These are phyloP conservation scores for Suillus tomentosus DNA, from an alignment of 768 basidiomycete species.

Conservation along the genomic window DNA sequence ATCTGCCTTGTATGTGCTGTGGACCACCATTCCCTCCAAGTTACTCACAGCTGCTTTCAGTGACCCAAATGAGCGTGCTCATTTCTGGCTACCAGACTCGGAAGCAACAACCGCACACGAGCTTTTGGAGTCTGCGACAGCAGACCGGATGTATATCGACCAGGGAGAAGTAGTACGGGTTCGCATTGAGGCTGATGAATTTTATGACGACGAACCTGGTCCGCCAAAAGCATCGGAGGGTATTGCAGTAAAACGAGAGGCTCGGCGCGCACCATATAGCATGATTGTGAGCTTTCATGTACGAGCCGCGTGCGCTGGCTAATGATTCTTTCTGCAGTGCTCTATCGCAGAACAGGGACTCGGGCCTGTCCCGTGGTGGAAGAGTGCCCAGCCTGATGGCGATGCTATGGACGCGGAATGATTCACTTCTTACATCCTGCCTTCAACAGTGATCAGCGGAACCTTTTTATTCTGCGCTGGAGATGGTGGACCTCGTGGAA, in stretches of 20 bases:
- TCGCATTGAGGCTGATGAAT: slow-evolving; percentile 80
- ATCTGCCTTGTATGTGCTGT: slow-evolving; percentile 64
- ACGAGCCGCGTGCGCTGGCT: not conserved
- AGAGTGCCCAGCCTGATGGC: slow-evolving; percentile 44
- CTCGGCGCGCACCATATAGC: slow-evolving; percentile 62
- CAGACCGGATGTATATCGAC: slow-evolving; percentile 81
- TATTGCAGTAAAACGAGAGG: slow-evolving; percentile 54
- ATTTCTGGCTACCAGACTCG: slow-evolving; percentile 79
- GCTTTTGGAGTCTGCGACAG: slow-evolving; percentile 66
- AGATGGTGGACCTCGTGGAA: no score
- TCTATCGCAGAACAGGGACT: slow-evolving; percentile 84
- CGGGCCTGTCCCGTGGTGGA: slow-evolving; percentile 80
- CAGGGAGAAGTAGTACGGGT: slow-evolving; percentile 74
- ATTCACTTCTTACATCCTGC: slow-evolving; percentile 1
- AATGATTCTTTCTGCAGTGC: slow-evolving; percentile 46
- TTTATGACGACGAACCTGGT: slow-evolving; percentile 84
- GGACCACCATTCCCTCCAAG: slow-evolving; percentile 1
- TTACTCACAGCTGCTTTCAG: slow-evolving; percentile 36
- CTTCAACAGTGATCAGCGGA: not conserved
- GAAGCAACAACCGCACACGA: slow-evolving; percentile 53
- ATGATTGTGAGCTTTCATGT: slow-evolving; percentile 54
- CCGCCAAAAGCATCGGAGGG: slow-evolving; percentile 77
- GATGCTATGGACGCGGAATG: slow-evolving; percentile 44
- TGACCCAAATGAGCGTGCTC: slow-evolving; percentile 79
- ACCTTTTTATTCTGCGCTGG: no score